These are phyloP conservation scores for Pistacia atlantica DNA, from an alignment of 345 rosid species.

Conservation along the genomic window DNA sequence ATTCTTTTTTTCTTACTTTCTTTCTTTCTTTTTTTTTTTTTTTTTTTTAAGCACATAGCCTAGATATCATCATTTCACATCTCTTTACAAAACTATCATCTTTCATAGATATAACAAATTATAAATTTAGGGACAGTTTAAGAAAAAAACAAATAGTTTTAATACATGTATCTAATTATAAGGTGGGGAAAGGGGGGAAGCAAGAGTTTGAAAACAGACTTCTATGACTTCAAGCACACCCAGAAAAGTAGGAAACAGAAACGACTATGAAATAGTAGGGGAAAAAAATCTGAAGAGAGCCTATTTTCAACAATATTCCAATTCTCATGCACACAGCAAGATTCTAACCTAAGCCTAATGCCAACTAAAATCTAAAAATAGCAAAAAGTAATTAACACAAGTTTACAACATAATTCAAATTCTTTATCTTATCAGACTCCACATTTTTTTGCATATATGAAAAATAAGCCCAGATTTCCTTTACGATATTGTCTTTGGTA, in stretches of 20 bases:
- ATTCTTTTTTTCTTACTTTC: not conserved
- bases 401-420: not conserved
- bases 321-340: not conserved
- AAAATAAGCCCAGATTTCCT: not conserved
- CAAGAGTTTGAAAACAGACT: no score
- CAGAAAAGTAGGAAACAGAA: not conserved
- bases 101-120: not conserved
- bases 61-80: not conserved
- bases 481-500: not conserved
- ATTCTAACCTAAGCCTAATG: not conserved
- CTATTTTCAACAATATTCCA: not conserved
- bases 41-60: not conserved
- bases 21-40: not conserved
- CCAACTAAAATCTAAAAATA: not conserved
- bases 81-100: not conserved
- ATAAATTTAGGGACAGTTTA: not conserved
- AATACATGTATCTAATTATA: not conserved
- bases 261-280: no score
- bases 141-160: not conserved
- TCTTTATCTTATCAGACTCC: not conserved
- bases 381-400: not conserved
- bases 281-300: no score
- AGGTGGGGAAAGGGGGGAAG: not conserved
- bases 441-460: not conserved
- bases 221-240: no score